These are phyloP conservation scores for Ophiostoma quercus DNA, from an alignment of 2,329 filamentous ascomycete species.

Conservation along the genomic window DNA sequence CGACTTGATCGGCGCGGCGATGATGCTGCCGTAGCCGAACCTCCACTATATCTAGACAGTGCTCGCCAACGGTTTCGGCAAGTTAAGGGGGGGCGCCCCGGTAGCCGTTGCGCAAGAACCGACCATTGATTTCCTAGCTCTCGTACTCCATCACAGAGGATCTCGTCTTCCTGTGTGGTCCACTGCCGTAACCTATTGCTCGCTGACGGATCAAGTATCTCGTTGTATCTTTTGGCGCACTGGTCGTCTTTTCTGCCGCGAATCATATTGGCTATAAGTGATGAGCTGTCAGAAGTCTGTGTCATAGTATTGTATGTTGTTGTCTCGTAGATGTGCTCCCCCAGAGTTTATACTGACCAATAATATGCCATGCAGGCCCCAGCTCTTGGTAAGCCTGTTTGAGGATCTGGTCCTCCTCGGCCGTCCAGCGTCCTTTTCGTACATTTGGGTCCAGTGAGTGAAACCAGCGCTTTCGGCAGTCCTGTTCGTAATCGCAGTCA, in stretches of 20 bases:
- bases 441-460: conserved; percentile 21
- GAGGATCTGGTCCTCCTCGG: conserved; percentile 19
- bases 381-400: conserved; percentile 10
- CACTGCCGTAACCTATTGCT: conserved; percentile 18
- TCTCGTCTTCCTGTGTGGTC: conserved; percentile 14
- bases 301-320: neutral
- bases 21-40: neutral
- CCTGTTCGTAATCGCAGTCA: neutral
- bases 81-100: conserved; percentile 19
- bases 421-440: conserved; percentile 18
- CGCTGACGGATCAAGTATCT: conserved; percentile 19
- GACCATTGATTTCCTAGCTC: conserved; percentile 19
- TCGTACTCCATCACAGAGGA: conserved; percentile 10
- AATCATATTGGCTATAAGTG: conserved; percentile 15
- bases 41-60: neutral
- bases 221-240: conserved; percentile 22
- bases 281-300: neutral
- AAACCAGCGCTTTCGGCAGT: conserved; percentile 23
- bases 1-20: neutral
- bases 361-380: conserved; percentile 16
- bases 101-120: conserved; percentile 9
- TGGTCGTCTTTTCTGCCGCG: conserved; percentile 21
- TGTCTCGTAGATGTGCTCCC: neutral
- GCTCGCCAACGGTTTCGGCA: conserved; percentile 22
- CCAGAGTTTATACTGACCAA: neutral